Percentiles rank a stretch among this genome's conserved stretches.
Conservation (phyloP, 2,329 filamentous ascomycete species). For the Penicillium sp. region DNA sequence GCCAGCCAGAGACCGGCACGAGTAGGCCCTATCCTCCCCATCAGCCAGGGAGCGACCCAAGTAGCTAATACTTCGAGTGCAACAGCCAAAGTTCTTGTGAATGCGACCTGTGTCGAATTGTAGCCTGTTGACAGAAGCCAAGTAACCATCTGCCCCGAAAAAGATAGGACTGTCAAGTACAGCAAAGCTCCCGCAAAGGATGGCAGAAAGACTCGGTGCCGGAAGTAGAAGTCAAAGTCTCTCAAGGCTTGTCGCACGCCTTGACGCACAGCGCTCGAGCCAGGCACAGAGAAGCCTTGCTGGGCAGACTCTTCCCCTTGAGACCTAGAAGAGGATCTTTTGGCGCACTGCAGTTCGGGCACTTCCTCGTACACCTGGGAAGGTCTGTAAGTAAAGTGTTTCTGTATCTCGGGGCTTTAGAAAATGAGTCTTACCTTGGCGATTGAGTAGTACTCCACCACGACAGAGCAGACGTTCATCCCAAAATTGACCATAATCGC, state of each 20-base stretch:
- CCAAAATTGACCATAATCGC: conserved; percentile 51
- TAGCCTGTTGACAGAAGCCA: conserved; percentile 53
- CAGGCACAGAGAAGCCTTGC: neutral
- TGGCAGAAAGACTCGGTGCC: conserved; percentile 36
- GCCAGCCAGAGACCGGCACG: conserved; percentile 67
- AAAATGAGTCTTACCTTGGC: conserved; percentile 15
- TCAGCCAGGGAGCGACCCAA: conserved; percentile 50
- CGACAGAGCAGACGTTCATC: conserved; percentile 46
- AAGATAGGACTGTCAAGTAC: conserved; percentile 57
- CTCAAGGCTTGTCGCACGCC: neutral
- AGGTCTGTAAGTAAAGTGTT: neutral
- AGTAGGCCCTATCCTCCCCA: conserved; percentile 52
- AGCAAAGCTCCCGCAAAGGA: conserved; percentile 53
- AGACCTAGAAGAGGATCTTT: neutral
- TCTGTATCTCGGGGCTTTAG: neutral
- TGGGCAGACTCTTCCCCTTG: neutral
- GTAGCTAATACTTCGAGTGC: conserved; percentile 54
- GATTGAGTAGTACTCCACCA: conserved; percentile 41
- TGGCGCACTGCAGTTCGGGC: conserved; percentile 7
- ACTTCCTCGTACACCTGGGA: conserved; percentile 26
- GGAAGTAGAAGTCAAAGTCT: conserved; percentile 15
- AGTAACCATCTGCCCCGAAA: conserved; percentile 57
- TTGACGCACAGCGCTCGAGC: neutral
- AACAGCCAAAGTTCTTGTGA: conserved; percentile 43
- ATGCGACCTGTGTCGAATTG: conserved; percentile 13